Percentiles rank a stretch among this genome's conserved stretches.
phyloP scores from a whole-genome alignment of 768 basidiomycete genomes.

The Suillus plorans region DNA sequence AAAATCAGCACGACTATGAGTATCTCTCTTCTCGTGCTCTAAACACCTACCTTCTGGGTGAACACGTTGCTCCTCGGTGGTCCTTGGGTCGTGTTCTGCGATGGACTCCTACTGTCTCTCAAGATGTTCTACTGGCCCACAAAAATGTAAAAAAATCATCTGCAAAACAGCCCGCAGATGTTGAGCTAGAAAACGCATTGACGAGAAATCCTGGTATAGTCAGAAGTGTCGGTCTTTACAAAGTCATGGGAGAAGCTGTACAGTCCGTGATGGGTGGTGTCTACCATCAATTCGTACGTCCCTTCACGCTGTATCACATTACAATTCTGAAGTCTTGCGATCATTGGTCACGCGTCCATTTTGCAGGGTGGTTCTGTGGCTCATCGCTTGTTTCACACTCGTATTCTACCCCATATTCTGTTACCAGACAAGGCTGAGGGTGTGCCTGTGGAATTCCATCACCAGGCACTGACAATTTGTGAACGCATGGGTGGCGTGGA shows the following conservation, averaged over 20 bases:
- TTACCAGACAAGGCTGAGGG: slow-evolving; percentile 26
- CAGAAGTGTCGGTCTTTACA: slow-evolving; percentile 65
- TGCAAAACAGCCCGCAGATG: slow-evolving; percentile 17
- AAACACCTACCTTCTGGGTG: slow-evolving; percentile 70
- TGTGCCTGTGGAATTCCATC: slow-evolving; percentile 32
- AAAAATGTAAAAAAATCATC: slow-evolving; percentile 1
- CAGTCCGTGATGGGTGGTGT: slow-evolving; percentile 76
- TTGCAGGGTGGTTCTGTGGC: slow-evolving; percentile 33
- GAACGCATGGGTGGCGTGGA: slow-evolving; percentile 32
- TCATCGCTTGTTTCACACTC: slow-evolving; percentile 35
- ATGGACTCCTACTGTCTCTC: slow-evolving; percentile 64
- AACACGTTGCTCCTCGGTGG: slow-evolving; percentile 76
- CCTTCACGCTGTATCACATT: slow-evolving; percentile 15
- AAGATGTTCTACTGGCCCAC: slow-evolving; percentile 29
- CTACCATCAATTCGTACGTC: slow-evolving; percentile 76
- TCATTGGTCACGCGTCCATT: not conserved
- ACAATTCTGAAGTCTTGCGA: not conserved
- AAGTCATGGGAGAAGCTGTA: slow-evolving; percentile 75
- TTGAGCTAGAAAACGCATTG: slow-evolving; percentile 30
- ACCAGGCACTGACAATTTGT: slow-evolving; percentile 23
- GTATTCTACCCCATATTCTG: slow-evolving; percentile 33
- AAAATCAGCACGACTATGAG: slow-evolving; percentile 55
- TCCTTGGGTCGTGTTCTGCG: slow-evolving; percentile 68
- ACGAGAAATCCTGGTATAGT: slow-evolving; percentile 36
- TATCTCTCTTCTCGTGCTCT: slow-evolving; percentile 54